Conservation (phyloP, 805 yeast species). For the Spathaspora girioi region DNA sequence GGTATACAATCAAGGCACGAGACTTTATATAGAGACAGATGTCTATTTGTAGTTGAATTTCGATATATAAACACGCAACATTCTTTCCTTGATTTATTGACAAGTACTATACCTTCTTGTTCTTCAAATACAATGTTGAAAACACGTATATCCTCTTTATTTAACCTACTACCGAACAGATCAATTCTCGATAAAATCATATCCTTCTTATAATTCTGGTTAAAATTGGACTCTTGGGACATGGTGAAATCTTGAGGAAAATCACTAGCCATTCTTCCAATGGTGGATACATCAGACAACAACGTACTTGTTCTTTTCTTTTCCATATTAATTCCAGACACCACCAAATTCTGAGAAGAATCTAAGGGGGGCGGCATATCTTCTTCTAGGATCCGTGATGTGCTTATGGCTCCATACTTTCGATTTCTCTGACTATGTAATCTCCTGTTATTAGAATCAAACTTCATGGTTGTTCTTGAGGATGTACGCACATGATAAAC, state of each 20-base stretch:
- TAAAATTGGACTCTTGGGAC: constrained; percentile 21
- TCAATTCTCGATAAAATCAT: constrained; percentile 64
- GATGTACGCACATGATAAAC: constrained; percentile 55
- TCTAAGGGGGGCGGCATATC: constrained; percentile 17
- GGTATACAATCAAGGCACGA: constrained; percentile 36
- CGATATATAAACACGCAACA: constrained; percentile 51
- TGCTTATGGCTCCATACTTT: constrained; percentile 27
- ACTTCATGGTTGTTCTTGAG: background rate
- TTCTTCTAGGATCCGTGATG: constrained; percentile 41
- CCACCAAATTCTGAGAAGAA: constrained; percentile 15
- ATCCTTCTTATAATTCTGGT: constrained; percentile 51
- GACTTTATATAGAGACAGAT: constrained; percentile 25
- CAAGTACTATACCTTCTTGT: constrained; percentile 60
- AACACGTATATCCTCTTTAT: constrained; percentile 35
- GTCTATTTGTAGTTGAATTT: constrained; percentile 26
- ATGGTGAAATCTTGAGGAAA: constrained; percentile 20
- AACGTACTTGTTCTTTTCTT: constrained; percentile 42
- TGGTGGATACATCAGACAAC: constrained; percentile 40
- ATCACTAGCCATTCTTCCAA: constrained; percentile 44
- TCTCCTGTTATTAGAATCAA: background rate
- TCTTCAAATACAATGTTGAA: constrained; percentile 33
- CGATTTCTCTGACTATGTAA: background rate
- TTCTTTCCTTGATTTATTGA: constrained; percentile 39
- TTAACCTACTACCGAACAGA: constrained; percentile 20
- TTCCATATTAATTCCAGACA: constrained; percentile 34